These are phyloP conservation scores for Exophiala sp. DNA, from an alignment of 2,329 filamentous ascomycete species.

Conservation along the genomic window DNA sequence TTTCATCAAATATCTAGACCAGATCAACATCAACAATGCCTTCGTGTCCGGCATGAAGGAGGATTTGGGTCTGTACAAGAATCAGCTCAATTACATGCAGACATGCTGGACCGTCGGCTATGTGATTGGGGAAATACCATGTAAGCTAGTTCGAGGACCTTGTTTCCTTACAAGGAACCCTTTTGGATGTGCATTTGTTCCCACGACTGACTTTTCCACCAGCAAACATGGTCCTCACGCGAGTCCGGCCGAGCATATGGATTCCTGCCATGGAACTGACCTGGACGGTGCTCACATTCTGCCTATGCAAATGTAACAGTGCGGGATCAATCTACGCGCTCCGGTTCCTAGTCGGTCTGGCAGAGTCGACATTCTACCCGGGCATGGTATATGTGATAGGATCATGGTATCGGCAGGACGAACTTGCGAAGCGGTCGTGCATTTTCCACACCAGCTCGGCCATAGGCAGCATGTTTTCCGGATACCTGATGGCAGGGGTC, in stretches of 20 bases:
- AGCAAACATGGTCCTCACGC: constrained; percentile 48
- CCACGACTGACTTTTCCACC: constrained; percentile 28
- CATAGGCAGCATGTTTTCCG: constrained; percentile 42
- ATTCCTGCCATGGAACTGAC: constrained; percentile 33
- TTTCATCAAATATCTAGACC: constrained; percentile 51
- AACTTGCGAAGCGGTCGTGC: constrained; percentile 48
- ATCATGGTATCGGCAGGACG: constrained; percentile 42
- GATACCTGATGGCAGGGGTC: constrained; percentile 51
- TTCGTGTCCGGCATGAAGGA: constrained; percentile 52
- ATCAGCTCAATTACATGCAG: constrained; percentile 54
- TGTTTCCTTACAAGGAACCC: too few relatives aligned
- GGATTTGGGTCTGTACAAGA: constrained; percentile 47
- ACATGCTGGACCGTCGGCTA: constrained; percentile 58
- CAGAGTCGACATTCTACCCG: constrained; percentile 48
- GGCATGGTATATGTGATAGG: constrained; percentile 50
- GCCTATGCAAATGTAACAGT: constrained; percentile 46
- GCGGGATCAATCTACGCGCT: constrained; percentile 31
- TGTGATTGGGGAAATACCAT: constrained; percentile 46
- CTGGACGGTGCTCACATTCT: constrained; percentile 54
- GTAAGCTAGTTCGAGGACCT: too few relatives aligned
- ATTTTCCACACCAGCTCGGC: constrained; percentile 48
- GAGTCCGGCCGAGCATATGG: constrained; percentile 23
- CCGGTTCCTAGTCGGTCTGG: constrained; percentile 32
- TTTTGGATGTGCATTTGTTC: not conserved
- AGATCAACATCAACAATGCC: constrained; percentile 39